phyloP scores from a whole-genome alignment of 768 basidiomycete genomes.

The Phaeotremella fagi region DNA sequence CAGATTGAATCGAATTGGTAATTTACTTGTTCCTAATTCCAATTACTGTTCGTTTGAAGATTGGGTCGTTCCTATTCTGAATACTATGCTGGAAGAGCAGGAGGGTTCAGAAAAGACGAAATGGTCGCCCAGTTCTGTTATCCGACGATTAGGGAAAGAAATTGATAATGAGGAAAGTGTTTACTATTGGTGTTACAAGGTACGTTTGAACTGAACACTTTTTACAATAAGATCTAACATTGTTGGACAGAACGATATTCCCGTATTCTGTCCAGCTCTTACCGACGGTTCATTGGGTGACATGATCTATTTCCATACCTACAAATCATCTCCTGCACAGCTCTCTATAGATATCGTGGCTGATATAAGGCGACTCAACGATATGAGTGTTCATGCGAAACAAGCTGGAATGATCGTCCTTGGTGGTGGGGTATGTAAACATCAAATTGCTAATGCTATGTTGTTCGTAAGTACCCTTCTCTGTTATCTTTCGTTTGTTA shows the following conservation, averaged over 20 bases:
- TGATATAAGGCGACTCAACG: constrained; percentile 88
- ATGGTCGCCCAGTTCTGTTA: constrained; percentile 95
- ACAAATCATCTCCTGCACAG: constrained; percentile 67
- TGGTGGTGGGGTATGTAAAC: constrained; percentile 97
- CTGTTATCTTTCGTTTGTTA: too few relatives aligned
- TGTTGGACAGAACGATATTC: constrained; percentile 79
- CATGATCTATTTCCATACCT: constrained; percentile 99
- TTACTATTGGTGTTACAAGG: constrained; percentile 99
- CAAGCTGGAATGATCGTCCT: constrained; percentile 98
- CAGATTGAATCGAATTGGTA: constrained; percentile 91
- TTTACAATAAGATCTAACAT: not conserved
- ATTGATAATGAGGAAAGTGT: constrained; percentile 96
- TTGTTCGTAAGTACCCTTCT: constrained; percentile 64
- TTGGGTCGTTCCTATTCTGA: constrained; percentile 93
- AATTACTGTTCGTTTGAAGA: constrained; percentile 99
- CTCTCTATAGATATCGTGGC: constrained; percentile 87
- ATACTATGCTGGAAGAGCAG: constrained; percentile 86
- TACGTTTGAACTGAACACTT: constrained; percentile 52
- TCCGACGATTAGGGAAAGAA: constrained; percentile 88
- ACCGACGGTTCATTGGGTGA: constrained; percentile 98
- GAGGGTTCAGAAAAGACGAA: constrained; percentile 48
- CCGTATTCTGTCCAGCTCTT: constrained; percentile 95
- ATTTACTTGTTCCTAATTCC: constrained; percentile 92
- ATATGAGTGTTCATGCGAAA: constrained; percentile 74
- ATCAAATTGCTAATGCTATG: constrained; percentile 99